Evolutionary conservation across 371 early-diverging fungal genomes (phyloP).

Genomic region (Rhizopus arrhizus): DNA sequence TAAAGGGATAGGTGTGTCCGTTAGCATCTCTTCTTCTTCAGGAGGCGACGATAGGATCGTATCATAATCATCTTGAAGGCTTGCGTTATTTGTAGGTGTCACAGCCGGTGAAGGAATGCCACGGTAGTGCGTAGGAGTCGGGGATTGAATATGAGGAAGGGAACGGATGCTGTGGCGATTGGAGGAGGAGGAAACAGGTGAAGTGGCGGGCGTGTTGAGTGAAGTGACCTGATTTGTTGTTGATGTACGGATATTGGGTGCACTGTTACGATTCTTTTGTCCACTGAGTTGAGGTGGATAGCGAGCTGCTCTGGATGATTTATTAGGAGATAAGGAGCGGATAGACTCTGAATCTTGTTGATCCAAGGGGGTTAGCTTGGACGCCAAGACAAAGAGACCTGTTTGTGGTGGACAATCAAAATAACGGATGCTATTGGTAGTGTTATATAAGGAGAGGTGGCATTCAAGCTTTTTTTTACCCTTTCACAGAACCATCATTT

Average conservation of each 20-base stretch:
- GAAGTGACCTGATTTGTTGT: conserved; percentile 4
- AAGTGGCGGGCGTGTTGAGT: conserved; percentile 24
- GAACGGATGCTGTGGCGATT: conserved; percentile 22
- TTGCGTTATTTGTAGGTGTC: conserved; percentile 31
- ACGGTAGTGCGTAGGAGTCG: conserved; percentile 20
- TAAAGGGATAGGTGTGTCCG: conserved; percentile 42
- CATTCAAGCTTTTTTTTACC: conserved; percentile 38
- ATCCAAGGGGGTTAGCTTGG: conserved; percentile 34
- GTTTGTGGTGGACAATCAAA: conserved; percentile 35
- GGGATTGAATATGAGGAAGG: conserved; percentile 21
- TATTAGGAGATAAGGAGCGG: conserved; percentile 34
- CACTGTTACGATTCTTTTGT: conserved; percentile 18
- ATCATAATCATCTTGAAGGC: conserved; percentile 32
- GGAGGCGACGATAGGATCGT: conserved; percentile 9
- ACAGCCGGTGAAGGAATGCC: conserved; percentile 44
- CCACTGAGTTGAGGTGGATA: background rate
- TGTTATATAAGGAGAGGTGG: background rate
- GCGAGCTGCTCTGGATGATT: background rate
- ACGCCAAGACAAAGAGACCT: conserved; percentile 35
- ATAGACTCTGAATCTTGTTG: conserved; percentile 32
- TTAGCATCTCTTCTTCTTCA: conserved; percentile 33
- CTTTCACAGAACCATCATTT: conserved; percentile 73
- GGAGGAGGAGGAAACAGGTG: conserved; percentile 13
- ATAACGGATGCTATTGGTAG: conserved; percentile 24
- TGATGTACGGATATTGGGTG: background rate